A percentile compares a stretch with the other conserved stretches of the same genome.
phyloP scores from a whole-genome alignment of 441 rosid species.

The Gossypium gossypioides region DNA sequence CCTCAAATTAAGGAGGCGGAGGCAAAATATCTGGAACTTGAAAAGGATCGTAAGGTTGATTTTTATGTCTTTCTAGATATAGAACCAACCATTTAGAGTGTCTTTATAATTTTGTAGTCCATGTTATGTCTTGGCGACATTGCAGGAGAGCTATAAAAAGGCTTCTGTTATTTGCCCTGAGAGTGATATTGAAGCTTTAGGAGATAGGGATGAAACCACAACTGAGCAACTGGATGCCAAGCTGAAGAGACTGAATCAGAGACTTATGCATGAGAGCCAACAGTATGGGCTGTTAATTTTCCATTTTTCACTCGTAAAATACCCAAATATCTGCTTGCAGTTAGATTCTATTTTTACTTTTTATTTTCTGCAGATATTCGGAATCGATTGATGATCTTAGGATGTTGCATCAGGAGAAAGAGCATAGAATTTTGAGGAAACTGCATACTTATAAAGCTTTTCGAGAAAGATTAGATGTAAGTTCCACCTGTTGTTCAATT shows the following conservation, averaged over 20 bases:
- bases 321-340: background rate
- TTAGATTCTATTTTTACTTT: conserved; percentile 6
- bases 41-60: conserved; percentile 49
- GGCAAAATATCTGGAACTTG: conserved; percentile 44
- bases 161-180: conserved; percentile 96
- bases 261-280: conserved; percentile 69
- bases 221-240: conserved; percentile 84
- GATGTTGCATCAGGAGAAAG: conserved; percentile 51
- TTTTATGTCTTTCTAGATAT: conserved; percentile 10
- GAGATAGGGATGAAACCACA: conserved; percentile 64
- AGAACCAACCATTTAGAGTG: conserved; percentile 7
- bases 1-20: conserved; percentile 62
- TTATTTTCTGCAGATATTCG: conserved; percentile 46
- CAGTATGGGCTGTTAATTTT: conserved; percentile 32
- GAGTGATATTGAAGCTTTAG: conserved; percentile 71
- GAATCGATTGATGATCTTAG: conserved; percentile 88
- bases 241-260: conserved; percentile 50
- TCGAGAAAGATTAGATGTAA: conserved; percentile 64
- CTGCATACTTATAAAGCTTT: conserved; percentile 39
- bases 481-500: conserved; percentile 7
- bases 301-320: conserved; percentile 9
- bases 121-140: conserved; percentile 14
- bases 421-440: conserved; percentile 55
- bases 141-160: conserved; percentile 68
- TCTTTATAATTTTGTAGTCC: background rate